Conservation (phyloP, 768 basidiomycete species). For the Suillus weaverae region DNA sequence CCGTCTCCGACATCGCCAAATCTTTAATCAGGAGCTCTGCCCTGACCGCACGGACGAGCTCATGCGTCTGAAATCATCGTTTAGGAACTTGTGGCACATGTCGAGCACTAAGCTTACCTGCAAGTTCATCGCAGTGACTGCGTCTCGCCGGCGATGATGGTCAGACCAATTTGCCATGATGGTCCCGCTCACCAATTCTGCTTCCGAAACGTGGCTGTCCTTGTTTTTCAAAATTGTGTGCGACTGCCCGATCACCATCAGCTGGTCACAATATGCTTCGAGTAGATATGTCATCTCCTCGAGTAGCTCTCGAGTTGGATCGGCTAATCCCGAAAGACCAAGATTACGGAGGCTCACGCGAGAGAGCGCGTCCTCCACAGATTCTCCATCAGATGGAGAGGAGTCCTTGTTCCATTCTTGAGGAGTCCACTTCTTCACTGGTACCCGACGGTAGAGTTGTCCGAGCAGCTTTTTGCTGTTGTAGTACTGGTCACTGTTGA, state of each 20-base stretch:
- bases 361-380: conserved; percentile 28
- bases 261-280: conserved; percentile 35
- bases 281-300: conserved; percentile 40
- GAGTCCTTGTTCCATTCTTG: conserved; percentile 16
- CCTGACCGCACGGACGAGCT: conserved; percentile 39
- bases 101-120: conserved; percentile 32
- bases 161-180: conserved; percentile 46
- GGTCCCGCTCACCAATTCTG: conserved; percentile 46
- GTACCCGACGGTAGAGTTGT: conserved; percentile 45
- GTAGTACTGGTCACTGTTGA: conserved; percentile 33
- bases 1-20: conserved; percentile 12
- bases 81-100: neutral
- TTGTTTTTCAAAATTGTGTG: conserved; percentile 39
- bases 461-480: conserved; percentile 45
- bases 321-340: conserved; percentile 30
- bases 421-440: conserved; percentile 34
- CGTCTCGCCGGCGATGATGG: conserved; percentile 41
- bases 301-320: conserved; percentile 26
- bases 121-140: conserved; percentile 43
- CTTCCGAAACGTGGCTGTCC: conserved; percentile 37
- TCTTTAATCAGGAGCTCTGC: conserved; percentile 28
- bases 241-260: conserved; percentile 35
- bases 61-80: conserved; percentile 35
- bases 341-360: conserved; percentile 29
- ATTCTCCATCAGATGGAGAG: conserved; percentile 29